These are phyloP conservation scores for Trichoderma sp. DNA, from an alignment of 2,329 filamentous ascomycete species.

Conservation along the genomic window DNA sequence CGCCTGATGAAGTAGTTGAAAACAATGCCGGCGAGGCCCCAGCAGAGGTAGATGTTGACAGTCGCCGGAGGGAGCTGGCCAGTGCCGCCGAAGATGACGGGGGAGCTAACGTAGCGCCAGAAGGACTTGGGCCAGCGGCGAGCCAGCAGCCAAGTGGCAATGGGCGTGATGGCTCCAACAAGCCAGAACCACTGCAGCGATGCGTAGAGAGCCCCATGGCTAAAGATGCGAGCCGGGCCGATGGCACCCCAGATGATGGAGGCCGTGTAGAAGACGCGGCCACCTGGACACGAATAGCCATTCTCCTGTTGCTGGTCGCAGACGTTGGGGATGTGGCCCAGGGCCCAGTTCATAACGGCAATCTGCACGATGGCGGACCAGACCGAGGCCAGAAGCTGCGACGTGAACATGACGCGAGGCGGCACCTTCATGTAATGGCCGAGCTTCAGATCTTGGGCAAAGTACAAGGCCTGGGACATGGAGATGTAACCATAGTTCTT, in stretches of 20 bases:
- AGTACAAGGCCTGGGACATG: slow-evolving; percentile 67
- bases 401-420: slow-evolving; percentile 63
- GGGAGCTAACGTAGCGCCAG: slow-evolving; percentile 67
- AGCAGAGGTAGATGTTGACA: slow-evolving; percentile 70
- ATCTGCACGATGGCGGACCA: slow-evolving; percentile 66
- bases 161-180: slow-evolving; percentile 62
- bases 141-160: slow-evolving; percentile 65
- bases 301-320: slow-evolving; percentile 58
- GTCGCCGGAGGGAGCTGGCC: slow-evolving; percentile 69
- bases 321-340: slow-evolving; percentile 63
- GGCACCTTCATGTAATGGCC: slow-evolving; percentile 70
- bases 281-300: slow-evolving; percentile 59
- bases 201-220: slow-evolving; percentile 62
- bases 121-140: slow-evolving; percentile 62
- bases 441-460: slow-evolving; percentile 66
- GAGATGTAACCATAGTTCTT: slow-evolving; percentile 73
- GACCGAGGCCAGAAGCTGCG: slow-evolving; percentile 60
- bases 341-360: slow-evolving; percentile 66
- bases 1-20: slow-evolving; percentile 71
- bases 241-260: slow-evolving; percentile 75
- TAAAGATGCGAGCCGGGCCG: slow-evolving; percentile 71
- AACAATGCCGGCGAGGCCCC: slow-evolving; percentile 66
- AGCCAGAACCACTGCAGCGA: slow-evolving; percentile 72
- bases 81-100: slow-evolving; percentile 68
- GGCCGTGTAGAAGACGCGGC: slow-evolving; percentile 65